Base-by-base conservation (phyloP, 2,329 filamentous ascomycete genomes). In the Alternaria infectoria region DNA sequence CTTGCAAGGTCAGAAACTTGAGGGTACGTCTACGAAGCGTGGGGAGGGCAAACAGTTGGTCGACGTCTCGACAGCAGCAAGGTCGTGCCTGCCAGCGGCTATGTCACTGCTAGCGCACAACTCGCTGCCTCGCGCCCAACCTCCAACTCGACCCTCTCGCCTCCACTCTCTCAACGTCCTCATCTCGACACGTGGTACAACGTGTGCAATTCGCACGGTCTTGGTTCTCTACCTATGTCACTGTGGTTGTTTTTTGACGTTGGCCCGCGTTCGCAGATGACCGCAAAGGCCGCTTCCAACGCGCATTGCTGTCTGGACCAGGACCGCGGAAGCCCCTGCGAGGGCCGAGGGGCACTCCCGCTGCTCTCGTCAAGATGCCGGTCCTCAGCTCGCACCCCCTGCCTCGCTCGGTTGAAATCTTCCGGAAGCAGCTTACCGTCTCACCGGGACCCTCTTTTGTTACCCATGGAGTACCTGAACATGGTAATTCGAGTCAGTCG, bases 361-460 rank as follows among this genome's bases (percentile, higher is more conserved):
- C 57, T 28, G 25, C 46, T 28, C 52, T 56, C 43, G 51, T 59
- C 32, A 32, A 58, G 36, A 49, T 60, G 40, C 32, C 32, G 52
- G 45, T 56, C 32, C 44, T 55, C 57, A 59, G 65, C 61, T 64
- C 45, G 59, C 43, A 30, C 54, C 56, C 54, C 54, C 62, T 64
- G 62, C 57, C 56, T 57, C 47, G 57, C 61, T 64, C 59, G 67
- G 54, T 46, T 62, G 56, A 61, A 56, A 66, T 60, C 50, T 43
- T 59, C 66, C 61, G 65, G 59, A 19, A 30, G 21, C 46, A 47
- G 56, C 46, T 55, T 64, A 66, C 65, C 67, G 49, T 43, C 21
- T 52, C 21, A 45, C 50, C 54, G 62, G 65, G 59, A 49, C 54
- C 25, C 30, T 26, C 25, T 49, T 26, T 56, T 21, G 32, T 50